A percentile compares a stretch with the other conserved stretches of the same genome.
phyloP scores from a whole-genome alignment of 495 filamentous ascomycete species.

The Massariosphaeria phaeospora region DNA sequence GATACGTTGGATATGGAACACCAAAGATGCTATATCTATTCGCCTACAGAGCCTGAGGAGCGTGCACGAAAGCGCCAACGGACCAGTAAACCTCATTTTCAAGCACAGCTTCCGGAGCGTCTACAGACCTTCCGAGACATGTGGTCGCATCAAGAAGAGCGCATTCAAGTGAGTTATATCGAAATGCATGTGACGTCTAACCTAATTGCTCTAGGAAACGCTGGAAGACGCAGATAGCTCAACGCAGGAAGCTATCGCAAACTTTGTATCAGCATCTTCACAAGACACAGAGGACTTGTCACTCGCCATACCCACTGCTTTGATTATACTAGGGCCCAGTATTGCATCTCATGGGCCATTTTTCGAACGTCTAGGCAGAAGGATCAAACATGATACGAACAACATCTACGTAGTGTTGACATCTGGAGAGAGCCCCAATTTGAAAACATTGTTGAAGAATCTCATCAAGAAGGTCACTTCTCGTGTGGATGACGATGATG shows the following conservation, averaged over 20 bases:
- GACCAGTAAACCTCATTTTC: slow-evolving; percentile 16
- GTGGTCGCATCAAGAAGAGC: slow-evolving; percentile 63
- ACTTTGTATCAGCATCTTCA: slow-evolving; percentile 50
- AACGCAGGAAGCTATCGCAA: slow-evolving; percentile 58
- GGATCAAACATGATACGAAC: slow-evolving; percentile 46
- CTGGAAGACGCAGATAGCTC: slow-evolving; percentile 58
- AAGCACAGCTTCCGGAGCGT: slow-evolving; percentile 45
- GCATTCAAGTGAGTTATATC: slow-evolving; percentile 58
- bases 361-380: slow-evolving; percentile 61
- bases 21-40: slow-evolving; percentile 39
- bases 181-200: not conserved
- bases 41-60: slow-evolving; percentile 14
- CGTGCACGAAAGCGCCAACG: slow-evolving; percentile 36
- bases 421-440: slow-evolving; percentile 71
- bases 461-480: slow-evolving; percentile 71
- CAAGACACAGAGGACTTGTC: slow-evolving; percentile 39
- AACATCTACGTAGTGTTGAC: slow-evolving; percentile 60
- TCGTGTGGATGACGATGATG: slow-evolving; percentile 48
- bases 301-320: slow-evolving; percentile 63
- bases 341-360: slow-evolving; percentile 71
- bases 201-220: slow-evolving; percentile 47
- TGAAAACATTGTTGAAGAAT: slow-evolving; percentile 78
- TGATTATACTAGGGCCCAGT: slow-evolving; percentile 83
- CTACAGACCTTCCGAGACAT: slow-evolving; percentile 57
- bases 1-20: slow-evolving; percentile 35